Evolutionary conservation across 495 filamentous ascomycete genomes (phyloP), one percentile per base, ranked within the genome.

Genomic region (Penicillium mononematosum): DNA sequence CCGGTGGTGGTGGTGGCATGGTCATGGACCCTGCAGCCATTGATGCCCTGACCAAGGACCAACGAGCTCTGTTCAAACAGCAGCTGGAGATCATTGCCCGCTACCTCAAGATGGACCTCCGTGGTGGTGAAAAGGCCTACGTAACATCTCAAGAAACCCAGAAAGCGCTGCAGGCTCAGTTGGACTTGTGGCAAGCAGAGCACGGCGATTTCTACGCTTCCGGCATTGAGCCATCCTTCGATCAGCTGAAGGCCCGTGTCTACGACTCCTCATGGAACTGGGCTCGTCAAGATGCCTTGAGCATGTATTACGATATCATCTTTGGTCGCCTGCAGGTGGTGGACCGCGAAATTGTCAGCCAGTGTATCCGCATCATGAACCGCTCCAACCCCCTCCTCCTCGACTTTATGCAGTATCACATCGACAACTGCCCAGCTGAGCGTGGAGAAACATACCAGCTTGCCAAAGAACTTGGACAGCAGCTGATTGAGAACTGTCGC

Each of bases 221-320:
- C 14, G 94, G 94, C 45, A 98, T 99, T 61, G 91, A 96, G 69
- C 95, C 94, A 0, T 83, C 90, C 6, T 99, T 99, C 72, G 92
- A 89, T 67, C 77, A 88, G 3, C 82, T 98, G 17, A 99, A 99
- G 73, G 93, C 94, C 17, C 86, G 94, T 70, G 85, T 96, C 14
- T 99, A 98, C 74, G 94, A 99, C 71, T 98, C 94, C 1, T 94
- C 91, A 1, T 99, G 94, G 94, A 99, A 99, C 71, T 99, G 94
- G 94, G 94, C 90, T 32, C 88, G 94, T 50, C 95, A 98, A 67
- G 94, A 99, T 74, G 94, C 92, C 38, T 81, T 98, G 39, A 90
- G 84, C 78, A 99, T 99, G 94, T 99, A 92, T 78, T 99, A 91
- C 73, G 95, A 99, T 68, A 96, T 99, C 64, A 97, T 99, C 66